Evolutionary conservation across 169 alveolate genomes (phyloP).

Genomic region (Perkinsus olseni): DNA sequence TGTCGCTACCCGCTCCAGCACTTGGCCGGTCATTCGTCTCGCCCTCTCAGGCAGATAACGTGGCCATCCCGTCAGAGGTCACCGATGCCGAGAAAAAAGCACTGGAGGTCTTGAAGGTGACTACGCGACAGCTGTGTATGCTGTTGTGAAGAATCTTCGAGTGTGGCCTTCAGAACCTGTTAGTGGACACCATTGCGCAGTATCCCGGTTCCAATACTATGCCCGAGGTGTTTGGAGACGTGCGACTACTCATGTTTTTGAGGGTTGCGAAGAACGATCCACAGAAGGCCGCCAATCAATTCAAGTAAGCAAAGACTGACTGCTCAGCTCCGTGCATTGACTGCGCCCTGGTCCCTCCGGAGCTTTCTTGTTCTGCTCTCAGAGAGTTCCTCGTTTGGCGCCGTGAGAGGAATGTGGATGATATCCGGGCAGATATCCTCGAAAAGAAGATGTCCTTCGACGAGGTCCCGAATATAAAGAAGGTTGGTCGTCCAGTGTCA

Average conservation of each 20-base stretch:
- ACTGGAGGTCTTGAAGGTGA: neutral
- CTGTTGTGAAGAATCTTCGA: too few relatives aligned
- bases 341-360: neutral
- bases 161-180: neutral
- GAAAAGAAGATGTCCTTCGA: neutral
- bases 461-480: neutral
- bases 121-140: neutral
- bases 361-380: too few relatives aligned
- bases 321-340: too few relatives aligned
- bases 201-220: neutral
- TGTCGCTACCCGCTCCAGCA: too few relatives aligned
- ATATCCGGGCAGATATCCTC: neutral
- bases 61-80: neutral
- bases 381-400: neutral
- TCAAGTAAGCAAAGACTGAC: neutral
- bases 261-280: neutral
- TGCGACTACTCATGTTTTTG: neutral
- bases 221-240: neutral
- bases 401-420: neutral
- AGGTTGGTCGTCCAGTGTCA: neutral
- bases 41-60: neutral
- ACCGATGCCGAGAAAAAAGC: neutral
- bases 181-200: neutral
- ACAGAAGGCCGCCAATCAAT: neutral
- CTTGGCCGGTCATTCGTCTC: neutral